Evolutionary conservation across 768 basidiomycete genomes (phyloP), one percentile per base, ranked within the genome.

Genomic region (Agaricus subrufescens): DNA sequence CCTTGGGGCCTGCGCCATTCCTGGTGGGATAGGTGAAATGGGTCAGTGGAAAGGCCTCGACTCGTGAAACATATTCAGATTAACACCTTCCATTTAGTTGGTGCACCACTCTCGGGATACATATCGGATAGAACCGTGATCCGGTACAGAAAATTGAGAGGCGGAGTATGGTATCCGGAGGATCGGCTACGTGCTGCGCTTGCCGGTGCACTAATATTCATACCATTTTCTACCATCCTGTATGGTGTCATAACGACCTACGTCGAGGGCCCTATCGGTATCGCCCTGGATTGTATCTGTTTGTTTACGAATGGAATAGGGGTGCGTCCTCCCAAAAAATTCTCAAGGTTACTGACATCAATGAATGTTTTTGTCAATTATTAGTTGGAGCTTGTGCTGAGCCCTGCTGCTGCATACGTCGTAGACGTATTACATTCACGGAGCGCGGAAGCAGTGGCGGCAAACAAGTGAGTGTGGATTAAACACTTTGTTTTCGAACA

Each of bases 251-350:
- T 77, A 15, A 82, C 75, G 12, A 61, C 71, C 34, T 85, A 76
- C 61, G 69, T 87, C 4, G 69, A 68, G 5, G 83, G 84, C 2
- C 71, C 60, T 0, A 42, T 73, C 0, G 86, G 87, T 2, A 66
- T 88, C 26, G 66, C 68, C 1, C 62, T 83, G 4, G 80, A 76
- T 59, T 68, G 87, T 5, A 19, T 79, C 0, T 86, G 80, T 58
- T 63, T 90, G 10, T 86, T 85, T 61, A 55, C 77, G 39, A 85
- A 86, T 58, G 83, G 84, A 15, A 43, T 84, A 14, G 85, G 85
- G 39, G 86, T 86, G 59, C 50, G 81, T 73, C 26, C 26, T 34
- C 10, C 12, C 9, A 11, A 15, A 42, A 19, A 42, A 19, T 19
- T 42, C 15, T 42, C 31, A 29, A 2, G 8, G 15, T 40, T 31